Base-by-base conservation (phyloP, 2,329 filamentous ascomycete species). In the Botrytis tulipae region DNA sequence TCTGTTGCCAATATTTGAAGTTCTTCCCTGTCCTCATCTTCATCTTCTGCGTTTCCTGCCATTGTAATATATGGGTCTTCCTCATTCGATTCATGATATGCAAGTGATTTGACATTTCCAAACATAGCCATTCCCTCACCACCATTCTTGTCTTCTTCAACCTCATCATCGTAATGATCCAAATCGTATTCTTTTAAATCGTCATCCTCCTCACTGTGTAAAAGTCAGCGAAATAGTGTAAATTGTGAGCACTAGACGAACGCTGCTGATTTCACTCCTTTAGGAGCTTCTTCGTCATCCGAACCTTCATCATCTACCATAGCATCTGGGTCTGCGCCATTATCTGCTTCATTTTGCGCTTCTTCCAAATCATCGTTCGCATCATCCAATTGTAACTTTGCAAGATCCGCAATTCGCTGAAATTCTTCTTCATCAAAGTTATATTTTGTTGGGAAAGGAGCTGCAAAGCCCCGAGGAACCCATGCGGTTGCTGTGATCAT, bases 1-100 rank as follows among this genome's bases (percentile, higher is more conserved):
- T 99, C 96, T 25, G 93, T 96, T 4, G 93, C 90, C 77, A 98
- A 84, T 76, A 99, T 93, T 83, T 99, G 95, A 72, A 99, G 87
- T 79, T 99, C 95, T 84, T 98, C 93, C 73, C 94, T 88, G 78
- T 98, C 96, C 73, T 97, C 93, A 46, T 97, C 89, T 44, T 72
- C 71, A 57, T 89, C 84, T 25, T 85, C 87, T 72, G 87, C 86
- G 71, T 85, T 87, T 77, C 91, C 90, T 74, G 93, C 88, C 80
- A 99, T 87, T 62, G 95, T 97, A 81, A 99, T 96, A 83, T 99
- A 99, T 1, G 96, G 96, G 80, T 99, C 96, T 71, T 97, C 93
- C 80, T 95, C 93, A 83, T 97, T 96, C 75, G 93, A 94, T 78
- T 95, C 91, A 85, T 99, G 95, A 84, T 98, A 99, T 22, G 94